These are phyloP conservation scores for Aurinia saxatilis DNA, from an alignment of 345 rosid species.

Conservation along the genomic window DNA sequence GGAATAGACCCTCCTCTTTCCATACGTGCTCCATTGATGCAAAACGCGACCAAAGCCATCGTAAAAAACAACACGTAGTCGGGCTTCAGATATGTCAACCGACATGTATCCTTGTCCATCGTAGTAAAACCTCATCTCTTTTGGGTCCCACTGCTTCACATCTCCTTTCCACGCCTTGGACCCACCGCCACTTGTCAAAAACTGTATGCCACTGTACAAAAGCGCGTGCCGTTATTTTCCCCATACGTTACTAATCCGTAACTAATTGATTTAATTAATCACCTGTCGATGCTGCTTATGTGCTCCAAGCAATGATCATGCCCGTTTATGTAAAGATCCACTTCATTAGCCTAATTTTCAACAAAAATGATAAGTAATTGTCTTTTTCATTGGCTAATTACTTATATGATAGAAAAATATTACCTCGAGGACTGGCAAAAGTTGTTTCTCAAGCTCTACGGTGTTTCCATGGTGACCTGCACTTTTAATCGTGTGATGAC, in stretches of 20 bases:
- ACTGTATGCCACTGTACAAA: conserved; percentile 42
- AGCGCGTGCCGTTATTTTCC: background rate
- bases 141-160: conserved; percentile 10
- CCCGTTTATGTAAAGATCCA: conserved; percentile 69
- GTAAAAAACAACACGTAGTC: conserved; percentile 36
- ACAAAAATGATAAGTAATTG: background rate
- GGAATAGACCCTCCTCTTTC: conserved; percentile 9
- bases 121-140: conserved; percentile 48
- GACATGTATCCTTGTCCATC: conserved; percentile 89
- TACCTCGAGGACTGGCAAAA: conserved; percentile 67
- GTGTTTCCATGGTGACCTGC: conserved; percentile 63
- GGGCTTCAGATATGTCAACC: conserved; percentile 26
- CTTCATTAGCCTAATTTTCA: conserved; percentile 41
- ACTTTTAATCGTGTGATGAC: conserved; percentile 68
- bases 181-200: conserved; percentile 75
- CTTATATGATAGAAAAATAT: background rate
- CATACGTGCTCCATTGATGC: conserved; percentile 40
- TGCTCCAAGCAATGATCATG: conserved; percentile 88
- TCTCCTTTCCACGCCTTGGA: conserved; percentile 86
- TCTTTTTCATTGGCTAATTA: background rate
- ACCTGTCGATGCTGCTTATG: conserved; percentile 55
- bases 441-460: conserved; percentile 35
- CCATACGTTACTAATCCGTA: background rate
- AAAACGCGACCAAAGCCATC: conserved; percentile 43
- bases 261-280: background rate